Conservation (phyloP, 768 basidiomycete species). For the Clitopilus hobsonii region DNA sequence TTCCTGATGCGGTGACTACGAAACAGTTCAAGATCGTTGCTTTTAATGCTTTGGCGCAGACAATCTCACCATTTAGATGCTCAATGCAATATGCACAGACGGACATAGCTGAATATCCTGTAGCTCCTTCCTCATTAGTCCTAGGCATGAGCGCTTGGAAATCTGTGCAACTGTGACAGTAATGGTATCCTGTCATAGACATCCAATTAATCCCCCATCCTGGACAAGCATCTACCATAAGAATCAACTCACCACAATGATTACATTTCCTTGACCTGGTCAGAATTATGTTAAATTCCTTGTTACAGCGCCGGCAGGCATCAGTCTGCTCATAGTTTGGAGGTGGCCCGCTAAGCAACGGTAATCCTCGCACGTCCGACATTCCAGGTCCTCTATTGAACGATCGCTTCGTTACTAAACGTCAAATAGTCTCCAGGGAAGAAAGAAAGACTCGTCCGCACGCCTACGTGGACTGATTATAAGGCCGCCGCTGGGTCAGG, state of each 20-base stretch:
- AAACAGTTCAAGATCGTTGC: not conserved
- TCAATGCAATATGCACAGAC: slow-evolving; percentile 80
- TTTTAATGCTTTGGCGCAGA: slow-evolving; percentile 4
- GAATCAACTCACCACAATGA: slow-evolving; percentile 74
- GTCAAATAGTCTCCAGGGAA: not conserved
- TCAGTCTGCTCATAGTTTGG: slow-evolving; percentile 28
- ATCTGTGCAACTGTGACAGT: slow-evolving; percentile 71
- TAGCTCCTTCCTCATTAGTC: slow-evolving; percentile 26
- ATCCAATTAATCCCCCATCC: slow-evolving; percentile 2
- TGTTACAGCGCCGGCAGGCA: slow-evolving; percentile 66
- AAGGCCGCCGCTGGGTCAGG: not conserved
- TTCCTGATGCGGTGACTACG: slow-evolving; percentile 67
- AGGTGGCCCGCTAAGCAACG: slow-evolving; percentile 67
- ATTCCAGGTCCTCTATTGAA: slow-evolving; percentile 6
- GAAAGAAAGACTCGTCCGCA: not conserved
- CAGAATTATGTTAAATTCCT: slow-evolving; percentile 67
- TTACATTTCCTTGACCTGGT: slow-evolving; percentile 62
- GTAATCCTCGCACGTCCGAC: slow-evolving; percentile 46
- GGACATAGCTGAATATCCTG: slow-evolving; percentile 59
- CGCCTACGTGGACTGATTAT: not conserved
- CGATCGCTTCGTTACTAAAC: too few species aligned
- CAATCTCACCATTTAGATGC: slow-evolving; percentile 50
- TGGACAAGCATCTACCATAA: not conserved
- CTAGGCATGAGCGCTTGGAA: slow-evolving; percentile 80
- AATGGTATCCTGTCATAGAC: slow-evolving; percentile 51